Base-by-base conservation (phyloP, 2,329 filamentous ascomycete genomes). In the Aspergillus pseudoviridinutans region DNA sequence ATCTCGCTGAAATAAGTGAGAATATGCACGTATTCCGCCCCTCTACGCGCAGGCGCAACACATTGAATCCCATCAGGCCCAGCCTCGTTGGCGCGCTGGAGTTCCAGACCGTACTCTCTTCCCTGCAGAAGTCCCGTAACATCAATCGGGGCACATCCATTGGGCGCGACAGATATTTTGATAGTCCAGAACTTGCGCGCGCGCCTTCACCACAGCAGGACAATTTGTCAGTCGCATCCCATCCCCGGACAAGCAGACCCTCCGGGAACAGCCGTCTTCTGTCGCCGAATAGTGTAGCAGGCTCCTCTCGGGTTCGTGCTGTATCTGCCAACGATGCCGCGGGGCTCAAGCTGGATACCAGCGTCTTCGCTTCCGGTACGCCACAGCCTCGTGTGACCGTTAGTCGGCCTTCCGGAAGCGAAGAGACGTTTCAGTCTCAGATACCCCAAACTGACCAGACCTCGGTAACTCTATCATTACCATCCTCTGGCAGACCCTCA, bases 61-160 rank as follows among this genome's bases (percentile, higher is more conserved):
- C 91, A 2, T 83, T 92, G 59, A 93, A 87, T 6, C 89, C 92
- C 0, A 97, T 99, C 61, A 84, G 94, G 47, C 93, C 94, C 1
- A 97, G 94, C 78, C 79, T 99, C 50, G 88, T 99, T 3, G 94
- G 94, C 47, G 94, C 91, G 8, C 80, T 99, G 57, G 94, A 99
- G 74, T 99, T 99, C 66, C 85, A 92, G 65, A 93, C 93, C 2
- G 88, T 96, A 3, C 79, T 99, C 49, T 88, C 90, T n/a, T 92
- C 92, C 2, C 77, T 99, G 56, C 87, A 95, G 67, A 89, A 87
- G 62, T 90, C 91, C 56, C 85, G 90, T 68, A 94, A 91, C 62
- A 84, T 90, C 27, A 86, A 87, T 65, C 82, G 59, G 27, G 61
- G 89, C 20, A 84, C 86, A 47, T 84, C 87, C 2, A 86, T 96